phyloP scores from a whole-genome alignment of 2,329 filamentous ascomycete species.

The Myriosclerotinia scirpicola region DNA sequence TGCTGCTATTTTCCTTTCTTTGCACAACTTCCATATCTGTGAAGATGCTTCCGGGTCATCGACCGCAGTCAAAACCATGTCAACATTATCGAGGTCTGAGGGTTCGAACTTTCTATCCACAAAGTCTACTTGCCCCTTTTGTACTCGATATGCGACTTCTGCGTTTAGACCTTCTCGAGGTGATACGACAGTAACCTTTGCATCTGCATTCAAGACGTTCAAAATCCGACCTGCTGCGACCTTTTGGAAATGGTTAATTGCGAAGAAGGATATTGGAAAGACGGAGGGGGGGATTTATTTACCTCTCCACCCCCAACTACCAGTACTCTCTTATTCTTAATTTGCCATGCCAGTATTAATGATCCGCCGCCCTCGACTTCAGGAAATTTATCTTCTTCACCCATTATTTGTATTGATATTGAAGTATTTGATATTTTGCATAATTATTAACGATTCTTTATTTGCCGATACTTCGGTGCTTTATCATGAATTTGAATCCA shows the following conservation, averaged over 20 bases:
- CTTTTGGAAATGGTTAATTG: conserved; percentile 50
- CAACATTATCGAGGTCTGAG: conserved; percentile 78
- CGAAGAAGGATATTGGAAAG: conserved; percentile 5
- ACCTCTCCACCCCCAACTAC: conserved; percentile 95
- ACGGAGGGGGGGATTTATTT: conserved; percentile 28
- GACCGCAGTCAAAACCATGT: conserved; percentile 91
- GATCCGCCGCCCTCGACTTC: conserved; percentile 87
- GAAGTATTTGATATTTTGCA: conserved; percentile 18
- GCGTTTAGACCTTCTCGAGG: conserved; percentile 78
- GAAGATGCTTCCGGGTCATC: conserved; percentile 92
- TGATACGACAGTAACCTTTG: conserved; percentile 81
- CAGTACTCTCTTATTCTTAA: conserved; percentile 83
- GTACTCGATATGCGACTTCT: conserved; percentile 81
- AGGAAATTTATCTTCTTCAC: conserved; percentile 57
- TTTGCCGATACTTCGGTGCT: neutral
- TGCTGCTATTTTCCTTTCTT: conserved; percentile 76
- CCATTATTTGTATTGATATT: conserved; percentile 30
- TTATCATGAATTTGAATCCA: conserved; percentile 7
- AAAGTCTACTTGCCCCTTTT: conserved; percentile 73
- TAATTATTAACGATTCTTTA: conserved; percentile 4
- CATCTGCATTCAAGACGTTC: conserved; percentile 92
- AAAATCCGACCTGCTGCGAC: conserved; percentile 94
- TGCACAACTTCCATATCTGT: conserved; percentile 90
- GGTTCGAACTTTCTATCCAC: conserved; percentile 82
- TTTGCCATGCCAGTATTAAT: conserved; percentile 93